Conservation (phyloP, 2,329 filamentous ascomycete species). For the Hirsutella minnesotensis region DNA sequence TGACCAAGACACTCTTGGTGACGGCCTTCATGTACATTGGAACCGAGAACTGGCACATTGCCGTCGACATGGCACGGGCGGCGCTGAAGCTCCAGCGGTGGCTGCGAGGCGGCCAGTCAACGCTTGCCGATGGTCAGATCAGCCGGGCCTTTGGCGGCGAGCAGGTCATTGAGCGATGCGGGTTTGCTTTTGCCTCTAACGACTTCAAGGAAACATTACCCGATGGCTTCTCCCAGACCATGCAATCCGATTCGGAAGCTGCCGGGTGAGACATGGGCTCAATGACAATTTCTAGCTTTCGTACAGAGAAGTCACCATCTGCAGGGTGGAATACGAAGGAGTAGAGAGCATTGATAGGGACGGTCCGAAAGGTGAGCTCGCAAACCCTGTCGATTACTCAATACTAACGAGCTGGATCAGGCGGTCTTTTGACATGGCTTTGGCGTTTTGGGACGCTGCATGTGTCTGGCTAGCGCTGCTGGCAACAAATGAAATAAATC, state of each 20-base stretch:
- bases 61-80: constrained; percentile 21
- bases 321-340: too few relatives aligned
- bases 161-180: constrained; percentile 12
- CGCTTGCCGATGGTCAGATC: constrained; percentile 1
- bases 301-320: background rate
- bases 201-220: constrained; percentile 13
- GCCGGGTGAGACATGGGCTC: background rate
- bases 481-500: too few relatives aligned
- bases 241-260: constrained; percentile 3
- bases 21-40: constrained; percentile 31
- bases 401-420: too few relatives aligned
- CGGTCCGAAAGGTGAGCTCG: too few relatives aligned
- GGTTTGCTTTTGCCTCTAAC: constrained; percentile 14
- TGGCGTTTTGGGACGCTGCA: too few relatives aligned
- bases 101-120: constrained; percentile 18
- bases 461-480: too few relatives aligned
- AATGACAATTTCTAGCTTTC: background rate
- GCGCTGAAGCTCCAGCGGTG: constrained; percentile 29
- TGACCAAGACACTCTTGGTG: constrained; percentile 33
- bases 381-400: too few relatives aligned
- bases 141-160: constrained; percentile 12
- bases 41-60: constrained; percentile 37
- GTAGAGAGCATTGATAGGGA: too few relatives aligned
- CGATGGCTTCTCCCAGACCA: constrained; percentile 8
- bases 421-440: too few relatives aligned